phyloP scores from a whole-genome alignment of 768 basidiomycete genomes.

The Suillus brevipes region DNA sequence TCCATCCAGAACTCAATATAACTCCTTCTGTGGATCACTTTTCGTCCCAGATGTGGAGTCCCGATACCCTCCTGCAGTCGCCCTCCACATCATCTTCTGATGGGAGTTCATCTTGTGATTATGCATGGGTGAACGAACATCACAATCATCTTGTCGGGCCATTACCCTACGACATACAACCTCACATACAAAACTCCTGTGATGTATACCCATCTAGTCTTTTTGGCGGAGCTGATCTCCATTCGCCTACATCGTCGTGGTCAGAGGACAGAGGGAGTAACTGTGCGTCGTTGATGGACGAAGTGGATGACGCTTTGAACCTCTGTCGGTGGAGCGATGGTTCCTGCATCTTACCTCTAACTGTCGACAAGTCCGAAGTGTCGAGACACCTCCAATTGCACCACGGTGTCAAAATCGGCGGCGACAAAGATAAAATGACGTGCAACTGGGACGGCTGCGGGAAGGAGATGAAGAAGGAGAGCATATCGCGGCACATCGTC shows the following conservation, averaged over 20 bases:
- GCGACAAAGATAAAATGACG: constrained; percentile 9
- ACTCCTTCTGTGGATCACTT: not conserved
- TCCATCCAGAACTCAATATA: too few species aligned
- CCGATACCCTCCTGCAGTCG: not conserved
- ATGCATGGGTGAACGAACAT: not conserved
- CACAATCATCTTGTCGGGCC: too few species aligned
- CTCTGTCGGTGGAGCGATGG: not conserved
- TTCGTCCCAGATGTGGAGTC: not conserved
- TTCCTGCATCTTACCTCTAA: too few species aligned
- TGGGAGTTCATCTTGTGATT: not conserved
- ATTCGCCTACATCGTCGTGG: not conserved
- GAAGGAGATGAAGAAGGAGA: constrained; percentile 26
- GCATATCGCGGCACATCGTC: constrained; percentile 27
- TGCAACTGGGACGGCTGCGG: constrained; percentile 23
- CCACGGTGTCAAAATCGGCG: not conserved
- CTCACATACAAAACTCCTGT: not conserved
- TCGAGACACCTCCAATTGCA: not conserved
- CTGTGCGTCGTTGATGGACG: not conserved
- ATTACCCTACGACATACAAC: not conserved
- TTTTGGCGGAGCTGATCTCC: too few species aligned
- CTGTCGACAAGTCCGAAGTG: not conserved
- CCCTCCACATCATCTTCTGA: not conserved
- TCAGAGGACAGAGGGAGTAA: not conserved
- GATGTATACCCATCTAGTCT: not conserved
- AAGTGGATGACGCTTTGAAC: not conserved